Percentiles rank a stretch among this genome's conserved stretches.
phyloP scores from a whole-genome alignment of 2,329 filamentous ascomycete species.

The Gyromitra esculenta region DNA sequence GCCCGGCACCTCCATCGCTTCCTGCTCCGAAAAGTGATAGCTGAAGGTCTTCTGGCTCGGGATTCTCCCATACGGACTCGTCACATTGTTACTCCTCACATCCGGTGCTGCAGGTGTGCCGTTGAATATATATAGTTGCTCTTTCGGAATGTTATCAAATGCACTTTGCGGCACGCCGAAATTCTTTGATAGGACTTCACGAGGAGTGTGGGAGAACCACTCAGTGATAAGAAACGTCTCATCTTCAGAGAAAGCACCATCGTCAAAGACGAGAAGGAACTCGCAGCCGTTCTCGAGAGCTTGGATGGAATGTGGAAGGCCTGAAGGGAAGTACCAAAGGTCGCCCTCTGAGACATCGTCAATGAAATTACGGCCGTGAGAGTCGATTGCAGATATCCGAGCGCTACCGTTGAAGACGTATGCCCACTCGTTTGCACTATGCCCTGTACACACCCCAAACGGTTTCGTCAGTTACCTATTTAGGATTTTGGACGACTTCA shows the following conservation, averaged over 20 bases:
- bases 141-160: constrained; percentile 64
- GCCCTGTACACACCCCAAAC: constrained; percentile 59
- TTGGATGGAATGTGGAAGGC: constrained; percentile 65
- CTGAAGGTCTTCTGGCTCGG: constrained; percentile 62
- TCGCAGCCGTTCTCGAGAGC: constrained; percentile 67
- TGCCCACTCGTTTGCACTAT: constrained; percentile 66
- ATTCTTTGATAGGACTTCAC: constrained; percentile 67
- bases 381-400: constrained; percentile 66
- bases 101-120: constrained; percentile 64
- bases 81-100: constrained; percentile 64
- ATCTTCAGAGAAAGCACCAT: constrained; percentile 69
- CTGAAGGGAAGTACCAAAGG: constrained; percentile 47
- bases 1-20: constrained; percentile 65
- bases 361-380: constrained; percentile 64
- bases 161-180: constrained; percentile 64
- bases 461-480: background rate
- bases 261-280: constrained; percentile 70
- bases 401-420: constrained; percentile 67
- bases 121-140: constrained; percentile 67
- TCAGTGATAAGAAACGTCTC: constrained; percentile 69
- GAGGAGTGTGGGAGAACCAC: constrained; percentile 66
- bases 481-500: background rate
- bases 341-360: constrained; percentile 64
- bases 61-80: constrained; percentile 63
- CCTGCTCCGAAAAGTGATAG: constrained; percentile 65